Conservation (phyloP, 257 asterid species). For the Phtheirospermum japonicum region DNA sequence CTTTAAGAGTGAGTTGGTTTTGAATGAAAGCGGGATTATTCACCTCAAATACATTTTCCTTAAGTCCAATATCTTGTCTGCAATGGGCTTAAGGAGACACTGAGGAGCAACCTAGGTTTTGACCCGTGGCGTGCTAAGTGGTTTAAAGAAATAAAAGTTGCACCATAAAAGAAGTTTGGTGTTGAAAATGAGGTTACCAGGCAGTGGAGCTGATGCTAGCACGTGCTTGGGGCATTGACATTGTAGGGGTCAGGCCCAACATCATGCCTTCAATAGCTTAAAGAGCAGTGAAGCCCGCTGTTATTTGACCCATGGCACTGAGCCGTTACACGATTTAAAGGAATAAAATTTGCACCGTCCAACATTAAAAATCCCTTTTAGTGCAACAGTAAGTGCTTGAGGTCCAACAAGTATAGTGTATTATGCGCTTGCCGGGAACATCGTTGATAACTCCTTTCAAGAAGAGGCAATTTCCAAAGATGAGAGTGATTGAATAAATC, state of each 20-base stretch:
- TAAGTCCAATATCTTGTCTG: too few relatives aligned
- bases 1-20: too few relatives aligned
- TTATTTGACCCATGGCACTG: background rate
- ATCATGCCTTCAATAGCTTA: slow-evolving; percentile 2
- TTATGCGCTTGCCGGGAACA: background rate
- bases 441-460: background rate
- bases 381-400: background rate
- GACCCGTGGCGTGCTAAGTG: too few relatives aligned
- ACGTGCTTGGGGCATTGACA: background rate
- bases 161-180: too few relatives aligned
- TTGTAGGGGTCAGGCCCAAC: background rate
- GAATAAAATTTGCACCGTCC: background rate
- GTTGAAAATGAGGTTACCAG: too few relatives aligned
- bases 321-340: background rate
- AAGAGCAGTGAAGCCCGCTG: background rate
- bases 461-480: background rate
- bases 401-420: background rate
- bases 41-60: too few relatives aligned
- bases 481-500: background rate
- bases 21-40: too few relatives aligned
- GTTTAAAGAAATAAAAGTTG: too few relatives aligned
- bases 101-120: too few relatives aligned
- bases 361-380: background rate
- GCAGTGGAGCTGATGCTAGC: too few relatives aligned
- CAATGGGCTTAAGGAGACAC: too few relatives aligned